phyloP scores from a whole-genome alignment of 2,329 filamentous ascomycete species.

The Lithohypha guttulata region DNA sequence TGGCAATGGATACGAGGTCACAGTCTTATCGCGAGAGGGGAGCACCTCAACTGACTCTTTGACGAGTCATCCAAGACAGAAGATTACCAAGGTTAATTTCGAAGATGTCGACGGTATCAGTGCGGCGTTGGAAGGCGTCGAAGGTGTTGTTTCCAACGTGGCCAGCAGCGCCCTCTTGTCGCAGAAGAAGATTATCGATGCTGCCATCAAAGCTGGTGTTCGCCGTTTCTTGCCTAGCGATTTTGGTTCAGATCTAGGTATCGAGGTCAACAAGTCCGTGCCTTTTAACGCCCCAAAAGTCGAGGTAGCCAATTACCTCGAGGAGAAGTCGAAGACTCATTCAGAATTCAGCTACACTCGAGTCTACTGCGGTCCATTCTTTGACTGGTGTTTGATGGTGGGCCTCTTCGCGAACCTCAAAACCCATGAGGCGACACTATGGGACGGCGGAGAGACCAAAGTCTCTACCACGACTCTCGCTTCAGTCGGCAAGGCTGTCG shows the following conservation, averaged over 20 bases:
- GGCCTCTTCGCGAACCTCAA: constrained; percentile 38
- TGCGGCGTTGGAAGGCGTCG: constrained; percentile 12
- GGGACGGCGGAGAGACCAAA: constrained; percentile 39
- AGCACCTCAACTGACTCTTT: constrained; percentile 11
- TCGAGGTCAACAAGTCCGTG: constrained; percentile 15
- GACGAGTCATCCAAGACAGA: constrained; percentile 6
- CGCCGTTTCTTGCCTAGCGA: constrained; percentile 35
- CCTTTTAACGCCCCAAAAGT: constrained; percentile 25
- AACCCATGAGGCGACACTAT: constrained; percentile 33
- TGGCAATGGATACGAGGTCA: constrained; percentile 18
- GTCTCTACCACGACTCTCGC: constrained; percentile 41
- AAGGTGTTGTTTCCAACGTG: constrained; percentile 15
- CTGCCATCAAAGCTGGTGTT: constrained; percentile 29
- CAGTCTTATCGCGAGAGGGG: constrained; percentile 13
- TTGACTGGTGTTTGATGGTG: constrained; percentile 27
- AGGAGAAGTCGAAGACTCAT: constrained; percentile 16
- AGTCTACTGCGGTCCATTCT: constrained; percentile 26
- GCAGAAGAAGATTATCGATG: constrained; percentile 33
- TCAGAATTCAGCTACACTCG: constrained; percentile 25
- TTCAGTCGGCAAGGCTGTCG: constrained; percentile 39
- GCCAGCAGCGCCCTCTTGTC: constrained; percentile 13
- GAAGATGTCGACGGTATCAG: constrained; percentile 11
- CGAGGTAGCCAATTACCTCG: constrained; percentile 24
- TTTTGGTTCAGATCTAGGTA: constrained; percentile 16
- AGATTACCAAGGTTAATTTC: constrained; percentile 15